These are phyloP conservation scores for Saccharomycopsis babjevae DNA, from an alignment of 805 yeast genomes.

Conservation along the genomic window DNA sequence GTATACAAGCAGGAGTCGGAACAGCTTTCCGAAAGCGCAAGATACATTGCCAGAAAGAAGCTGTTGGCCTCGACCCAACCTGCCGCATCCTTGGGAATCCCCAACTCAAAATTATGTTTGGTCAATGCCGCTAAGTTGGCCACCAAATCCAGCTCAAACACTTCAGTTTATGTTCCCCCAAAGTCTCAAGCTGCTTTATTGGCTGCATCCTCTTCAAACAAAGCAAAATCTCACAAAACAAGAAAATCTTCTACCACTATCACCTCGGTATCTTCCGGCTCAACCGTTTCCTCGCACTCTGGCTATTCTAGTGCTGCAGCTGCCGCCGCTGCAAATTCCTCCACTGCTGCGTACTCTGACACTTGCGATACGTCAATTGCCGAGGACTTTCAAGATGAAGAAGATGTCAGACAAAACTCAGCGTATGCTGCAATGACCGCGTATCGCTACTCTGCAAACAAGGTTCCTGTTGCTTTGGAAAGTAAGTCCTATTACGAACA, in stretches of 20 bases:
- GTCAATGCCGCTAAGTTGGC: background rate
- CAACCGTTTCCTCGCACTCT: slow-evolving; percentile 35
- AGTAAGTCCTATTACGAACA: background rate
- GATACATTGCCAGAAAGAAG: slow-evolving; percentile 62
- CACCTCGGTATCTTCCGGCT: slow-evolving; percentile 51
- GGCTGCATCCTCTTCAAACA: slow-evolving; percentile 42
- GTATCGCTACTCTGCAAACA: slow-evolving; percentile 1
- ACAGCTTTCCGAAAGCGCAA: slow-evolving; percentile 64
- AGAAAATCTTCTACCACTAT: slow-evolving; percentile 46
- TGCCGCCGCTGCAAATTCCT: slow-evolving; percentile 37
- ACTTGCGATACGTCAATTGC: slow-evolving; percentile 38
- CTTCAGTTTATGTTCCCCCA: slow-evolving; percentile 52
- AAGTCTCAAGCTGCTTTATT: slow-evolving; percentile 60
- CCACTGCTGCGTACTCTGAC: slow-evolving; percentile 56
- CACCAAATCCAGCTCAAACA: slow-evolving; percentile 17
- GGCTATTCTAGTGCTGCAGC: slow-evolving; percentile 27
- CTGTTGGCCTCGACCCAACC: slow-evolving; percentile 54
- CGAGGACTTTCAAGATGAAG: slow-evolving; percentile 26
- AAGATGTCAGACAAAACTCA: slow-evolving; percentile 39
- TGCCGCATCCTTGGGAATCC: slow-evolving; percentile 28
- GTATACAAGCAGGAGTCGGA: slow-evolving; percentile 62
- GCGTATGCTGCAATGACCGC: slow-evolving; percentile 1
- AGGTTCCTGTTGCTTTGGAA: background rate
- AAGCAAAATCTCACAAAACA: slow-evolving; percentile 35
- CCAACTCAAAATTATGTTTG: background rate